Evolutionary conservation across 495 filamentous ascomycete species (phyloP), one percentile per base, ranked within the genome.

Genomic region (Astrothelium subdiscretum): DNA sequence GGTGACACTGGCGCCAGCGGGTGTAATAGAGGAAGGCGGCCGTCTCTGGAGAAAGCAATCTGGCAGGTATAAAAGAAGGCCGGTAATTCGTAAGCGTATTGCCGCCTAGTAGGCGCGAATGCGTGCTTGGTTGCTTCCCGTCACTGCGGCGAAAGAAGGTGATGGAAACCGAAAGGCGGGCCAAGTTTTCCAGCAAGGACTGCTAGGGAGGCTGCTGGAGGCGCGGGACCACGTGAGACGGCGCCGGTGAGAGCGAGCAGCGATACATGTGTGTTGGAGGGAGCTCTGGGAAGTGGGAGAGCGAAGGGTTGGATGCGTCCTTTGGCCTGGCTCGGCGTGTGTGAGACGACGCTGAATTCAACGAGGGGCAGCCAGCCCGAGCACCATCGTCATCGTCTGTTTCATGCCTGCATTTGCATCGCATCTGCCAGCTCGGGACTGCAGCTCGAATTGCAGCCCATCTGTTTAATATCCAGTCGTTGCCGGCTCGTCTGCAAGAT

Each of bases 1-100:
- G 63, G 59, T 58, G 31, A 59, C 35, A 61, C 27, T 57, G 62
- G 32, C 54, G 48, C 62, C 15, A n/a, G 31, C 32, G 27, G 22
- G 63, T 52, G 60, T 44, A 31, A 24, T 35, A 44, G 58, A 62
- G 15, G 20, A 57, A 57, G 18, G 38, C 20, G 52, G 31, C 10
- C 32, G 22, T 54, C 3, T 42, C 43, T 18, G 54, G 54, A 59
- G 32, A 54, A 15, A 54, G 26, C 48, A 24, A 54, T 54, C 48
- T 54, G 24, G 48, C 48, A 54, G 48, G 48, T 54, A 54, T 54
- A 54, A 54, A 54, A 54, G 48, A 29, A 54, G 24, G 48, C 20
- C 48, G 20, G 24, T 54, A 54, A 54, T 54, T 54, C 48, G 48
- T 54, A 54, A 54, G 48, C 48, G 48, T 54, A 24, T 54, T 54